Evolutionary conservation across 2,329 filamentous ascomycete genomes (phyloP).

Genomic region (Ambrosiella xylebori): DNA sequence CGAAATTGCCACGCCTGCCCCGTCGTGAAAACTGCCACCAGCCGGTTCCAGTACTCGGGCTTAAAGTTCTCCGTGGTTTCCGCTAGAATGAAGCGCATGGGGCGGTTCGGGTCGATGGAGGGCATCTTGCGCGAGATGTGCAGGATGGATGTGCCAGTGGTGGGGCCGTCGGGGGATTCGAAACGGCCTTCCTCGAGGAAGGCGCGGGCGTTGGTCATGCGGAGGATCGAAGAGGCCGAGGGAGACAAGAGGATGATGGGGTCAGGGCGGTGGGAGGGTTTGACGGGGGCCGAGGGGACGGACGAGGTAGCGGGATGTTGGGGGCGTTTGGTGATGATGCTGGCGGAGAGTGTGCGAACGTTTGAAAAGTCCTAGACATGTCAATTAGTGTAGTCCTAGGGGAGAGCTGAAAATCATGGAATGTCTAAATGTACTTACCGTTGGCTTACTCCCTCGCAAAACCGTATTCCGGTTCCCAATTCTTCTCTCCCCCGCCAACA

Average conservation of each 20-base stretch:
- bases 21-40: constrained; percentile 93
- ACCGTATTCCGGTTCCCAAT: constrained; percentile 88
- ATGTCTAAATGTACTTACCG: constrained; percentile 36
- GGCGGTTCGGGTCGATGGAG: constrained; percentile 48
- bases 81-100: constrained; percentile 86
- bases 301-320: constrained; percentile 21
- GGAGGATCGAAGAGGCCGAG: constrained; percentile 82
- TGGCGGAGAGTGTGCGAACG: constrained; percentile 67
- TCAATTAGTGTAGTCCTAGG: not conserved
- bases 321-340: constrained; percentile 52
- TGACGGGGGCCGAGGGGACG: constrained; percentile 26
- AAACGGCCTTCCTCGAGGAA: constrained; percentile 81
- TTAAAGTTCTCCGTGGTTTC: constrained; percentile 91
- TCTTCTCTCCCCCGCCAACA: constrained; percentile 78
- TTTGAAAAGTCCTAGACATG: constrained; percentile 68
- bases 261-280: constrained; percentile 37
- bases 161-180: constrained; percentile 54
- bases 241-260: constrained; percentile 96
- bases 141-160: constrained; percentile 59
- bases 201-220: constrained; percentile 87
- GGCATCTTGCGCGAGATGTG: constrained; percentile 68
- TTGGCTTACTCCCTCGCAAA: constrained; percentile 72
- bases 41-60: constrained; percentile 89
- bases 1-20: constrained; percentile 98
- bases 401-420: not conserved